Evolutionary conservation across 2,329 filamentous ascomycete genomes (phyloP).

Genomic region (Aspergillus sp.): DNA sequence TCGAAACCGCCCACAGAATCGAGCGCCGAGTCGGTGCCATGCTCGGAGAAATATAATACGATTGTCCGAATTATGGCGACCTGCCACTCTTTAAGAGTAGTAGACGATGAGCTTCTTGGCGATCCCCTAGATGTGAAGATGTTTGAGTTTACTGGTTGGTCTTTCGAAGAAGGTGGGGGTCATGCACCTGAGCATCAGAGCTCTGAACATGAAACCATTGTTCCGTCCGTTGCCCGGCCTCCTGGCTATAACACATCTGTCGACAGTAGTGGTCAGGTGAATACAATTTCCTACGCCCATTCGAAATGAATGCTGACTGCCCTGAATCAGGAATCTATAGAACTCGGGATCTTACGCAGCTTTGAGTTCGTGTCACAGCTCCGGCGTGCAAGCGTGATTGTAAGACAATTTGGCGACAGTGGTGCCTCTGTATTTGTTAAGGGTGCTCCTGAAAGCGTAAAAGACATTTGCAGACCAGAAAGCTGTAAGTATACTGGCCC

Average conservation of each 20-base stretch:
- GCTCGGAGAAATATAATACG: conserved; percentile 67
- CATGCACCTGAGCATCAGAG: conserved; percentile 67
- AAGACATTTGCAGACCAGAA: conserved; percentile 82
- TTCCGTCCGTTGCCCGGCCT: conserved; percentile 84
- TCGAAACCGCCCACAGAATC: conserved; percentile 57
- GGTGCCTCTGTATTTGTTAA: conserved; percentile 92
- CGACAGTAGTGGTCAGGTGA: conserved; percentile 46
- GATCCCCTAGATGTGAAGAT: conserved; percentile 97
- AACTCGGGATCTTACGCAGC: conserved; percentile 85
- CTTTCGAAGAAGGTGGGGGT: conserved; percentile 80
- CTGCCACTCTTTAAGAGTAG: conserved; percentile 85
- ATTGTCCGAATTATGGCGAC: conserved; percentile 95
- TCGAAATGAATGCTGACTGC: not conserved
- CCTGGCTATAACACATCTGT: conserved; percentile 62
- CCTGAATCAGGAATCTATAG: conserved; percentile 58
- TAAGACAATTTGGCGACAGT: conserved; percentile 82
- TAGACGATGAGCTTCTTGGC: conserved; percentile 87
- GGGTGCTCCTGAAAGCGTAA: conserved; percentile 95
- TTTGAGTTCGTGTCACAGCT: conserved; percentile 97
- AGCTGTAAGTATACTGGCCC: conserved; percentile 64
- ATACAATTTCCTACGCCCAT: conserved; percentile 22
- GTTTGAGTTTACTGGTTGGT: conserved; percentile 96
- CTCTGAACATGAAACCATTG: conserved; percentile 73
- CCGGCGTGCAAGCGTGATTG: conserved; percentile 88
- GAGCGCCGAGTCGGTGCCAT: conserved; percentile 61